These are phyloP conservation scores for Niveomyces coronatus DNA, from an alignment of 2,329 filamentous ascomycete species.

Conservation along the genomic window DNA sequence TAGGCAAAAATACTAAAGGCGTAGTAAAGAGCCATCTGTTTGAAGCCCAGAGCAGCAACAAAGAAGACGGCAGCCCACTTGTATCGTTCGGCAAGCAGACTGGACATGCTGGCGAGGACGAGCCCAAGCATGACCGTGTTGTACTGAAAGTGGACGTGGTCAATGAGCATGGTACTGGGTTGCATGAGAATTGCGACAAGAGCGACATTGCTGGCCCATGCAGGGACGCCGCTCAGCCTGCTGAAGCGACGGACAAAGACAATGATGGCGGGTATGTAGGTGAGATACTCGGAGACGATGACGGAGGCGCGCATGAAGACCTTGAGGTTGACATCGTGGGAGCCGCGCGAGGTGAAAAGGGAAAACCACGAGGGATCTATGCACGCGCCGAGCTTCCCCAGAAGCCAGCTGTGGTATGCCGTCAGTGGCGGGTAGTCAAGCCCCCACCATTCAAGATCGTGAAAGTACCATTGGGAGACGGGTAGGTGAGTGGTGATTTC, in stretches of 20 bases:
- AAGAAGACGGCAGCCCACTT: constrained; percentile 92
- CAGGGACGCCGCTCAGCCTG: constrained; percentile 62
- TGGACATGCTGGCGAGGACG: constrained; percentile 76
- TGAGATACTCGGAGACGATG: constrained; percentile 79
- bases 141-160: constrained; percentile 95
- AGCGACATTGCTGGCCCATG: constrained; percentile 76
- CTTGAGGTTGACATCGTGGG: constrained; percentile 71
- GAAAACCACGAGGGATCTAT: constrained; percentile 84
- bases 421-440: constrained; percentile 96
- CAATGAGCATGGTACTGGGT: constrained; percentile 79
- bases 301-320: constrained; percentile 95
- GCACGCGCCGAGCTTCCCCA: constrained; percentile 71
- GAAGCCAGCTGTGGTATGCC: constrained; percentile 95
- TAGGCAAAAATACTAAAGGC: constrained; percentile 88
- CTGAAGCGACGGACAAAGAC: constrained; percentile 78
- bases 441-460: constrained; percentile 95
- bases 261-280: constrained; percentile 76
- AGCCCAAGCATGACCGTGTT: constrained; percentile 98
- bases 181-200: constrained; percentile 88
- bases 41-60: constrained; percentile 87
- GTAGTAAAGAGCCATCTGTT: constrained; percentile 99
- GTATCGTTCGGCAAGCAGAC: constrained; percentile 72
- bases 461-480: constrained; percentile 93
- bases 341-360: constrained; percentile 69
- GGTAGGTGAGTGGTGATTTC: constrained; percentile 85